Conservation (phyloP, 1,284 basidiomycete species). For the Ustilago loliicola region DNA sequence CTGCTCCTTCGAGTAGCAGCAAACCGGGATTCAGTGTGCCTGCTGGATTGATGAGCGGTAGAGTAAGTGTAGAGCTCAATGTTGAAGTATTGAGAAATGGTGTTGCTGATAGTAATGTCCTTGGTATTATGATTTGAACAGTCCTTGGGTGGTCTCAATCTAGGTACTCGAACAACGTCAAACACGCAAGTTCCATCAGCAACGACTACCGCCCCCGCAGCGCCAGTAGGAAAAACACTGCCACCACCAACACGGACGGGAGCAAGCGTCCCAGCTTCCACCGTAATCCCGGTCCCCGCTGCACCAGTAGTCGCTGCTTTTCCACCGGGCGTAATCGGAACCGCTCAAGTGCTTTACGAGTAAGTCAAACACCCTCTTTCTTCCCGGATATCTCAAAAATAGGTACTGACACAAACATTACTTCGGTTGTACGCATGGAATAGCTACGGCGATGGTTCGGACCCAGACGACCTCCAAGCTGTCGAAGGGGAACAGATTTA, state of each 20-base stretch:
- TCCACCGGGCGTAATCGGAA: slow-evolving; percentile 26
- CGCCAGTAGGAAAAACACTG: slow-evolving; percentile 10
- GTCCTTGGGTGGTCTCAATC: slow-evolving; percentile 17
- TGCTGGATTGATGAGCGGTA: slow-evolving; percentile 18
- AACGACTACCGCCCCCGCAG: neutral
- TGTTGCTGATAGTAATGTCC: neutral
- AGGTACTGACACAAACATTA: neutral
- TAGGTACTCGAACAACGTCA: slow-evolving; percentile 16
- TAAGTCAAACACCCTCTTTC: slow-evolving; percentile 13
- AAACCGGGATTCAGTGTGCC: slow-evolving; percentile 22
- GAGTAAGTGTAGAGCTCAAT: neutral
- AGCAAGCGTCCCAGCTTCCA: slow-evolving; percentile 9
- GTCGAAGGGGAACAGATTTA: slow-evolving; percentile 50
- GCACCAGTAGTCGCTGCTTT: slow-evolving; percentile 2
- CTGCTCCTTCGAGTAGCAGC: slow-evolving; percentile 14
- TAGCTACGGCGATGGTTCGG: slow-evolving; percentile 50
- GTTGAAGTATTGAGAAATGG: neutral
- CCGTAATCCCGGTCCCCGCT: neutral
- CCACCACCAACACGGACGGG: slow-evolving; percentile 33
- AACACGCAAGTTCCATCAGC: slow-evolving; percentile 2
- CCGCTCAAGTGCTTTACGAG: slow-evolving; percentile 39
- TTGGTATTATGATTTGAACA: neutral
- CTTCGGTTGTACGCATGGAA: neutral
- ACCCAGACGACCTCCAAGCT: slow-evolving; percentile 56
- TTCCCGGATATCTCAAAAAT: too few relatives aligned